A percentile compares a stretch with the other conserved stretches of the same genome.
Evolutionary conservation across 1,284 basidiomycete species (phyloP).

Genomic region (Microbotryum lychnidis-dioicae): DNA sequence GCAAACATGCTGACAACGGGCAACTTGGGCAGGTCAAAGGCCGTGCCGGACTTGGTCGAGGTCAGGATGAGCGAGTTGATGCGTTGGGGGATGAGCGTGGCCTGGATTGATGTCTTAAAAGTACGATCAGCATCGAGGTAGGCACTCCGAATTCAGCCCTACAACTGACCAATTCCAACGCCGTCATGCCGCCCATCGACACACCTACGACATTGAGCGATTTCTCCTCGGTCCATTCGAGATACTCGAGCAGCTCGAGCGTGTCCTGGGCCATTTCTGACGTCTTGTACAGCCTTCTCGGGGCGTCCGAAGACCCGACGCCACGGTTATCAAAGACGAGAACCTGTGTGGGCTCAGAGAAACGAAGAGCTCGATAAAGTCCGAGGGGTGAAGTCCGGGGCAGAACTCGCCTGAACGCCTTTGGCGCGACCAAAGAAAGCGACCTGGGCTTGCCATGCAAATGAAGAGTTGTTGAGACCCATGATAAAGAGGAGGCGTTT

Average conservation of each 20-base stretch:
- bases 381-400: neutral
- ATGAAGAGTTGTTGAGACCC: constrained; percentile 41
- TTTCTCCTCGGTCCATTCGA: constrained; percentile 59
- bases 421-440: neutral
- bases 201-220: constrained; percentile 66
- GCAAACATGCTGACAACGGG: constrained; percentile 19
- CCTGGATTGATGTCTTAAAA: constrained; percentile 49
- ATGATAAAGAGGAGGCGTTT: constrained; percentile 31
- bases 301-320: constrained; percentile 65
- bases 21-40: neutral
- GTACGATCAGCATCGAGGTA: constrained; percentile 31
- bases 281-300: constrained; percentile 40
- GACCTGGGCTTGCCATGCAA: constrained; percentile 10
- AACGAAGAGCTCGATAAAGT: constrained; percentile 36
- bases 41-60: constrained; percentile 59
- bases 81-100: constrained; percentile 56
- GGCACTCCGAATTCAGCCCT: neutral
- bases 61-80: constrained; percentile 58
- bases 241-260: constrained; percentile 57
- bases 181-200: constrained; percentile 59
- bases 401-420: constrained; percentile 17
- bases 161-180: constrained; percentile 36
- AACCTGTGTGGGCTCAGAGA: constrained; percentile 45
- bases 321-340: constrained; percentile 83
- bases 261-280: constrained; percentile 54